phyloP scores from a whole-genome alignment of 306 rosid genomes.

The Vigna nakashimae region DNA sequence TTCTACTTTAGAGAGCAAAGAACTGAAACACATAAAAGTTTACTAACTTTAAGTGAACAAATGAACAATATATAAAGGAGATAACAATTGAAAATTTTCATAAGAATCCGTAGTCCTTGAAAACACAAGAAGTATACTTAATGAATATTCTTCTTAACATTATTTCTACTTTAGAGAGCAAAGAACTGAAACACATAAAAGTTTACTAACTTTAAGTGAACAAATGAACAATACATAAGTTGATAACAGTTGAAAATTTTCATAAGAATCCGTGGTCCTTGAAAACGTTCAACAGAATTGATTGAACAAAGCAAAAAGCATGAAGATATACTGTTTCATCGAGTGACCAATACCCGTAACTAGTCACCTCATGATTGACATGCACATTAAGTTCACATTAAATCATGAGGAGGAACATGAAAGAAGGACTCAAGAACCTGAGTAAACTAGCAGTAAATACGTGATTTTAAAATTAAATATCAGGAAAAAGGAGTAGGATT shows the following conservation, averaged over 20 bases:
- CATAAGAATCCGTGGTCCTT: conserved; percentile 39
- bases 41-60: conserved; percentile 17
- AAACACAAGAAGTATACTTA: conserved; percentile 21
- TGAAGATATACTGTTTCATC: conserved; percentile 22
- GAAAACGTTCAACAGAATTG: conserved; percentile 24
- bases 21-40: conserved; percentile 30
- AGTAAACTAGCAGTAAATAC: conserved; percentile 41
- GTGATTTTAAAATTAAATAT: conserved; percentile 28
- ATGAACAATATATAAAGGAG: conserved; percentile 17
- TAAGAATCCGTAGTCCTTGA: conserved; percentile 40
- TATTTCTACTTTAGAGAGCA: conserved; percentile 32
- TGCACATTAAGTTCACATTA: conserved; percentile 25
- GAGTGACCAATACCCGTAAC: neutral
- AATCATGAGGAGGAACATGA: conserved; percentile 34
- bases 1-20: conserved; percentile 35
- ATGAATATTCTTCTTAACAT: conserved; percentile 9
- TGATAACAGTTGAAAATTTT: conserved; percentile 17
- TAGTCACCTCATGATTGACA: conserved; percentile 28
- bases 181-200: conserved; percentile 37
- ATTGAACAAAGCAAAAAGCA: conserved; percentile 37
- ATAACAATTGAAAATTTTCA: conserved; percentile 29
- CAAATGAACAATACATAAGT: conserved; percentile 24
- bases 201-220: conserved; percentile 8
- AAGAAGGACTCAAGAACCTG: conserved; percentile 33
- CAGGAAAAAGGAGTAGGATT: conserved; percentile 41